phyloP scores from a whole-genome alignment of 345 rosid genomes.

The thale cress (Arabidopsis thaliana) region TAIR10.1 NC_003076.8:13636001-13636500 shows the following conservation, averaged over 20 bases:
- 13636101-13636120: background rate
- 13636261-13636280: background rate
- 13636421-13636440: slow-evolving; percentile 77
- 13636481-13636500: slow-evolving; percentile 22
- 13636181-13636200: slow-evolving; percentile 80
- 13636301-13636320: slow-evolving; percentile 20
- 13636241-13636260: slow-evolving; percentile 66
- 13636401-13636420: slow-evolving; percentile 59
- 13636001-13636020: slow-evolving; percentile 75
- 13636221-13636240: slow-evolving; percentile 78
- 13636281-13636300: slow-evolving; percentile 16
- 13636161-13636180: slow-evolving; percentile 80
- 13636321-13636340: slow-evolving; percentile 37
- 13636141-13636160: slow-evolving; percentile 61
- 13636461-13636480: slow-evolving; percentile 74
- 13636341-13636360: slow-evolving; percentile 80
- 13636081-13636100: background rate
- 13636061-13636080: slow-evolving; percentile 17
- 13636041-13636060: background rate
- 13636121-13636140: slow-evolving; percentile 10
- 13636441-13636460: slow-evolving; percentile 76
- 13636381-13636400: slow-evolving; percentile 70
- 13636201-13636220: slow-evolving; percentile 68
- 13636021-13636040: slow-evolving; percentile 65
- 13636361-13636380: slow-evolving; percentile 62